These are phyloP conservation scores for Colletotrichum sp. DNA, from an alignment of 2,329 filamentous ascomycete species.

Conservation along the genomic window DNA sequence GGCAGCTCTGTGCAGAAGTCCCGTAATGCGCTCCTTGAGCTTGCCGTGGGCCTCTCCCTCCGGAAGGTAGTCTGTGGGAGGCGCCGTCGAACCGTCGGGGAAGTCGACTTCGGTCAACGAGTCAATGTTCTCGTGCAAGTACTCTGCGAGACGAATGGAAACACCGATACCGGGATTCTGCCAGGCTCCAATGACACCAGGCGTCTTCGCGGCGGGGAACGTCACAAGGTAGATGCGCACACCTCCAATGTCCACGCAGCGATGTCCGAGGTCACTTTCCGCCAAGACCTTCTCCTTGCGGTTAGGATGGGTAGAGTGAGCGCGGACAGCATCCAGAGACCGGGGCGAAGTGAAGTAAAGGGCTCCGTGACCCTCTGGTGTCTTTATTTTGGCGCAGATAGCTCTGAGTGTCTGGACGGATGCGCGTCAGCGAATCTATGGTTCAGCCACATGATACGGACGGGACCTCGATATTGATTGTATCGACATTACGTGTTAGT, in stretches of 20 bases:
- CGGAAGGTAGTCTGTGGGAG: conserved; percentile 43
- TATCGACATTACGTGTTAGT: neutral
- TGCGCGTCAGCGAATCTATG: neutral
- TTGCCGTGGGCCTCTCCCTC: conserved; percentile 40
- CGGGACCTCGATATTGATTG: neutral
- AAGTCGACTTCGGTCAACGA: conserved; percentile 38
- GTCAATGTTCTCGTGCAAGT: conserved; percentile 42
- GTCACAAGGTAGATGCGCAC: conserved; percentile 50
- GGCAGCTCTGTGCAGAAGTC: conserved; percentile 46
- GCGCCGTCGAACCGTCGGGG: conserved; percentile 28
- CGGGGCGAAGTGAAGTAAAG: conserved; percentile 33
- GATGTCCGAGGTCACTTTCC: conserved; percentile 38
- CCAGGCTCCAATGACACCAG: conserved; percentile 48
- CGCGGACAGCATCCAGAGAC: conserved; percentile 27
- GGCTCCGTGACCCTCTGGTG: conserved; percentile 29
- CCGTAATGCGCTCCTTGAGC: conserved; percentile 45
- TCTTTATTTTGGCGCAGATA: conserved; percentile 35
- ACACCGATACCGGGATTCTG: conserved; percentile 50
- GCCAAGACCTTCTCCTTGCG: conserved; percentile 40
- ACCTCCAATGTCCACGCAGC: conserved; percentile 45
- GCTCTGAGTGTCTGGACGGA: conserved; percentile 37
- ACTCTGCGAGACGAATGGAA: conserved; percentile 49
- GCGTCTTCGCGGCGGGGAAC: conserved; percentile 39
- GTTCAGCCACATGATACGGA: neutral
- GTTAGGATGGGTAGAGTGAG: conserved; percentile 36